Evolutionary conservation across 768 basidiomycete species (phyloP).

Genomic region (Pilatotrama ljubarskyi): DNA sequence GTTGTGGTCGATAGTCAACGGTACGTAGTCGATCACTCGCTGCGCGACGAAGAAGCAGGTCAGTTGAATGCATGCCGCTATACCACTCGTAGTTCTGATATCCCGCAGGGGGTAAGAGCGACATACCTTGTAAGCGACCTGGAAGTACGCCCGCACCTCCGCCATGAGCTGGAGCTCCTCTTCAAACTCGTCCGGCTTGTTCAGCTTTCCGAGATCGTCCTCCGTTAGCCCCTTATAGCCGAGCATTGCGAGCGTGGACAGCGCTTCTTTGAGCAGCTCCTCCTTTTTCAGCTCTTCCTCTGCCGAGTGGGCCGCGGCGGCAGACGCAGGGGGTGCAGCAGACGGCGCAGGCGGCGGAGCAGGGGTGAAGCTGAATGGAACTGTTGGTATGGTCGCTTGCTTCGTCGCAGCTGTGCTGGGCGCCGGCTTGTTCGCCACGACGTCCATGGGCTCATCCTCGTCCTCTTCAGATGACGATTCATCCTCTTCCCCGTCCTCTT

Average conservation of each 20-base stretch:
- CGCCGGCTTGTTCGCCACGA: too few species aligned
- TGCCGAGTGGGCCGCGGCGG: too few species aligned
- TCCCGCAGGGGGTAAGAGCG: not conserved
- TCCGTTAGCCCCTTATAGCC: slow-evolving; percentile 16
- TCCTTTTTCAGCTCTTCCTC: not conserved
- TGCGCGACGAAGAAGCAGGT: too few species aligned
- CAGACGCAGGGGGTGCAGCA: too few species aligned
- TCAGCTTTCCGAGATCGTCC: slow-evolving; percentile 26
- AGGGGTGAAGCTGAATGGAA: too few species aligned
- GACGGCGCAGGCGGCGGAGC: too few species aligned
- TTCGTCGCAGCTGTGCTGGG: too few species aligned
- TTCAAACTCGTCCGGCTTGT: slow-evolving; percentile 47
- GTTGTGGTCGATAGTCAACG: slow-evolving; percentile 46
- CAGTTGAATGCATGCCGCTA: too few species aligned
- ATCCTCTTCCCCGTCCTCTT: not conserved
- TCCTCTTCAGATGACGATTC: not conserved
- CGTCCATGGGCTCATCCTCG: too few species aligned
- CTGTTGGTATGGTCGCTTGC: too few species aligned
- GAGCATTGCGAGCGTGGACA: slow-evolving; percentile 17
- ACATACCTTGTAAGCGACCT: slow-evolving; percentile 45
- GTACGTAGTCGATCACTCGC: slow-evolving; percentile 46
- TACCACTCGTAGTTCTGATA: too few species aligned
- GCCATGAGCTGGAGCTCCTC: slow-evolving; percentile 66
- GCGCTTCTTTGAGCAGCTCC: slow-evolving; percentile 1
- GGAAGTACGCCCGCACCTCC: slow-evolving; percentile 70